Base-by-base conservation (phyloP, 345 rosid species). In the Isatis tinctoria region DNA sequence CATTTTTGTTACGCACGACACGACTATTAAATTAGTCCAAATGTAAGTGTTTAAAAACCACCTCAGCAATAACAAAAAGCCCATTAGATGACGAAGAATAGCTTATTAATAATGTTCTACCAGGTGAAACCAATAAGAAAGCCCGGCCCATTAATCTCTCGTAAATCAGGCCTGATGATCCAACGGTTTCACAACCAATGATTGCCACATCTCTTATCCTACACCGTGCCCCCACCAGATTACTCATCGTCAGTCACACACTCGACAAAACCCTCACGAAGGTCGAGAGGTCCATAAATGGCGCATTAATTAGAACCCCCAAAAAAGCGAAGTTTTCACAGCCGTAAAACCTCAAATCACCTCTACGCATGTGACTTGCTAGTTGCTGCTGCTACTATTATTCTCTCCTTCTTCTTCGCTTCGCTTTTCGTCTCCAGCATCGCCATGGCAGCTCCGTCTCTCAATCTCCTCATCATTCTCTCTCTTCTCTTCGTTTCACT, bases 341-440 rank as follows among this genome's bases (percentile, higher is more conserved):
- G 85, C 90, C 85, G 90, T 76, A 80, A 59, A 65, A 72, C 73
- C 73, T 80, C 85, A 26, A 83, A 61, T 67, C 85, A 80, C 60
- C 73, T 60, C 74, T 67, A 60, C 45, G 18, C 81, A 75, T 68
- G 81, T 83, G 82, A 79, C 62, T 47, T 6, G 1, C 77, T 28
- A 6, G 28, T 35, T 36, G 28, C 64, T 20, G n/a, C 12, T 64
- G 14, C n/a, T 41, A 35, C 12, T 26, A 40, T 52, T 18, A 60
- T 48, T 8, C 6, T 6, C 26, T 9, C 8, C 3, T 8, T 36
- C 69, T 27, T 43, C 44, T 4, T 52, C 59, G 36, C 67, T 69
- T n/a, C n/a, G n/a, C n/a, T n/a, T n/a, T 11, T 53, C 24, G 9
- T 73, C 73, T 20, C 51, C 49, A 39, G 28, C 73, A 49, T 27